Evolutionary conservation across 1,139 yeast species (phyloP).

Genomic region (Pichia sp.): DNA sequence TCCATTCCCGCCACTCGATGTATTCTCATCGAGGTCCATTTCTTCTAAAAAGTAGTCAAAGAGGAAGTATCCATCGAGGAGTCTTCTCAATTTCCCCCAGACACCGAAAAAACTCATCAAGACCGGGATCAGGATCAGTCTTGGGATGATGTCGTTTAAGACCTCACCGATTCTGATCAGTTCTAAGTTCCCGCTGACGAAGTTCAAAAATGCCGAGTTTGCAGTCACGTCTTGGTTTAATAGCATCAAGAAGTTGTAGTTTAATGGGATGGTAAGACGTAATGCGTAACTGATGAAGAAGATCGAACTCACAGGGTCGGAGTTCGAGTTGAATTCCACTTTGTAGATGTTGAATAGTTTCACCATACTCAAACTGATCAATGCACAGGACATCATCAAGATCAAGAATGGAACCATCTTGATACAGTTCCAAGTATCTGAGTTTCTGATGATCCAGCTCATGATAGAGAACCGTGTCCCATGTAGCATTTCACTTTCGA

Average conservation of each 20-base stretch:
- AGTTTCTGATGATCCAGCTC: constrained; percentile 40
- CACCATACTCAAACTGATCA: constrained; percentile 64
- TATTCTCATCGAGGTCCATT: constrained; percentile 27
- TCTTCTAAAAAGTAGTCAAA: constrained; percentile 47
- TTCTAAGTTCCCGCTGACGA: constrained; percentile 75
- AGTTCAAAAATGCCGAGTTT: constrained; percentile 44
- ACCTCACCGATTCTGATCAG: constrained; percentile 72
- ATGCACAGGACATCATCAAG: constrained; percentile 66
- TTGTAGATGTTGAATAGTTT: constrained; percentile 77
- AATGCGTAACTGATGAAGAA: constrained; percentile 83
- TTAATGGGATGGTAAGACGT: constrained; percentile 77
- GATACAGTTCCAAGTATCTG: constrained; percentile 39
- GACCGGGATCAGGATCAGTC: constrained; percentile 69
- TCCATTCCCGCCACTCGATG: background rate
- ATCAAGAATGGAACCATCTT: constrained; percentile 43
- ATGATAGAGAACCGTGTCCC: constrained; percentile 65
- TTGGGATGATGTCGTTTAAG: constrained; percentile 72
- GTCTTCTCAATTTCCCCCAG: constrained; percentile 61
- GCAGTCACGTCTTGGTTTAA: constrained; percentile 39
- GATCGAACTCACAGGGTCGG: constrained; percentile 73
- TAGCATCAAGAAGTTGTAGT: constrained; percentile 74
- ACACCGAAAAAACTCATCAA: constrained; percentile 59
- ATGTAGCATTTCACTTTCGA: constrained; percentile 75
- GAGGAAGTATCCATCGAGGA: constrained; percentile 36
- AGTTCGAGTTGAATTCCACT: constrained; percentile 57